Percentiles rank a stretch among this genome's conserved stretches.
phyloP scores from a whole-genome alignment of 78 protist species.

The Dictyostelium citrinum region DNA sequence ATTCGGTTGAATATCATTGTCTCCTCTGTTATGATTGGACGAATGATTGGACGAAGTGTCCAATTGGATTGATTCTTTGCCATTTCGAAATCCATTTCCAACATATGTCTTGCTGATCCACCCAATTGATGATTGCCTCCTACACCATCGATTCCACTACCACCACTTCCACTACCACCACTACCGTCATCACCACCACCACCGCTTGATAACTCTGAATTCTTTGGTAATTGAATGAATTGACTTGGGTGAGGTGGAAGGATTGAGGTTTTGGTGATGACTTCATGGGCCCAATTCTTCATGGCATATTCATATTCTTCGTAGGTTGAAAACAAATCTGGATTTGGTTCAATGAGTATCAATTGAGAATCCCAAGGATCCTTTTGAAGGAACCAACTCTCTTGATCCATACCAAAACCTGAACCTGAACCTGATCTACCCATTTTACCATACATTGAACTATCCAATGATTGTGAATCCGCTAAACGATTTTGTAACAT shows the following conservation, averaged over 20 bases:
- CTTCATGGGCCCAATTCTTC: conserved; percentile 61
- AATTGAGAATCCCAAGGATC: conserved; percentile 72
- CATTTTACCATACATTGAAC: conserved; percentile 10
- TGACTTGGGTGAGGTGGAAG: conserved; percentile 70
- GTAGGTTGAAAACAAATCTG: conserved; percentile 40
- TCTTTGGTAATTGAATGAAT: conserved; percentile 42
- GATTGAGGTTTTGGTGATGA: background rate
- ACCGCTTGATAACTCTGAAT: background rate
- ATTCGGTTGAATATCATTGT: background rate
- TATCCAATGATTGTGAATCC: conserved; percentile 3
- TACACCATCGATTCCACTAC: background rate
- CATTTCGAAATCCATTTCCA: background rate
- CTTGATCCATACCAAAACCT: background rate
- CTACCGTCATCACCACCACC: background rate
- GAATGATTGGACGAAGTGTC: background rate
- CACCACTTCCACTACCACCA: background rate
- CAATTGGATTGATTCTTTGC: background rate
- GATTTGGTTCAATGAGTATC: conserved; percentile 36
- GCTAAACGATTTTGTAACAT: conserved; percentile 11
- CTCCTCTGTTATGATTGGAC: background rate
- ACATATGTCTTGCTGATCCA: background rate
- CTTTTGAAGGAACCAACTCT: conserved; percentile 3
- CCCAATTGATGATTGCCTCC: background rate
- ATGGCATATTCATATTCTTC: conserved; percentile 69
- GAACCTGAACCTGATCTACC: background rate